A percentile compares a stretch with the other conserved stretches of the same genome.
Evolutionary conservation across 2,329 filamentous ascomycete genomes (phyloP).

Genomic region (Neopestalotiopsis rosae): DNA sequence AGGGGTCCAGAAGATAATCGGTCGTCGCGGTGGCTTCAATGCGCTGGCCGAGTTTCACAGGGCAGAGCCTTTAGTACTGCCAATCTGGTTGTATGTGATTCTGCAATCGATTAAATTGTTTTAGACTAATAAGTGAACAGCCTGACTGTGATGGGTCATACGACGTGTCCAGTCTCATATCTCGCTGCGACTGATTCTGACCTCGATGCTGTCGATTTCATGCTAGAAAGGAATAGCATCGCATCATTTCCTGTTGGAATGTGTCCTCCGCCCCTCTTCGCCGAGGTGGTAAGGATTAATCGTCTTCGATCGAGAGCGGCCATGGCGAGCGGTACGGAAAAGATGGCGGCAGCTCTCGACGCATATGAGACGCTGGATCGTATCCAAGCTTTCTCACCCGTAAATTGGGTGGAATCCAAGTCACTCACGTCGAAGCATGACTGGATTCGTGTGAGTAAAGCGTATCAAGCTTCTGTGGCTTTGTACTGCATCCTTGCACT

Average conservation of each 20-base stretch:
- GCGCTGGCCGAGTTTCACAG: background rate
- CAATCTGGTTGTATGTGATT: background rate
- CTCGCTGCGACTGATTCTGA: background rate
- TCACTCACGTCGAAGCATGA: background rate
- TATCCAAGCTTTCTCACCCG: background rate
- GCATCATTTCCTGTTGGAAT: conserved; percentile 30
- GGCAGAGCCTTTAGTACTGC: background rate
- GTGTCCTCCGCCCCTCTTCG: conserved; percentile 38
- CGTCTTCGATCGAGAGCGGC: conserved; percentile 34
- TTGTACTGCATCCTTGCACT: background rate
- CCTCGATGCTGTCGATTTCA: background rate
- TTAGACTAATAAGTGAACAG: background rate
- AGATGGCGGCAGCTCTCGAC: background rate
- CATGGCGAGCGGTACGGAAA: conserved; percentile 18
- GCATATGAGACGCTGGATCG: background rate
- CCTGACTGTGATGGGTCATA: background rate
- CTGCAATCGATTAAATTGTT: background rate
- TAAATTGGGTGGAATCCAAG: background rate
- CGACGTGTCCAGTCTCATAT: background rate
- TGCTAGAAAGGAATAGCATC: background rate
- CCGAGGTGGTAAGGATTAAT: conserved; percentile 41
- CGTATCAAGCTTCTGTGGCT: background rate
- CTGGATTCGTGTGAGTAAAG: background rate
- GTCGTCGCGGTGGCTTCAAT: background rate
- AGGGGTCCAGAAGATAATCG: background rate